Base-by-base conservation (phyloP, 768 basidiomycete genomes). In the Trametes gibbosa region DNA sequence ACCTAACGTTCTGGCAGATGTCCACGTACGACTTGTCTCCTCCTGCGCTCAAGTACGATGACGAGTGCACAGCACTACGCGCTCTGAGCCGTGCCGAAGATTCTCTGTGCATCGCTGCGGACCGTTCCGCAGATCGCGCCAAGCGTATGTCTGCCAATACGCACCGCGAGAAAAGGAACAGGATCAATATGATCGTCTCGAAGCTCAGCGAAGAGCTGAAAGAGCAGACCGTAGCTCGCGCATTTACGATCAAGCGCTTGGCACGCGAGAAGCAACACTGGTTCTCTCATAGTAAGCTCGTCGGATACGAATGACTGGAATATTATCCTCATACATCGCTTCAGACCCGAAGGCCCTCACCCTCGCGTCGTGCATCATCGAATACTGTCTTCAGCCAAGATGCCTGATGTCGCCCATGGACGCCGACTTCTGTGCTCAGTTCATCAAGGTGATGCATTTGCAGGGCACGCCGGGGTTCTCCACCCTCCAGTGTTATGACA, bases 1-100 rank as follows among this genome's bases (percentile, higher is more conserved):
- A 95, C 68, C 74, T 92, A 46, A 94, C 95, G 2, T 99, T 98
- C 75, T 99, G 97, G 97, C 95, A 98, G 71, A 74, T 98, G 51
- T 89, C 92, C 0, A 89, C 90, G 34, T 92, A 94, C 67, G 97
- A 99, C 72, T 79, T 98, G 34, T 75, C 84, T 0, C 89, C 91
- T 13, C 94, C 95, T 0, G 77, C 80, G 17, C 68, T 83, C 6
- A 84, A 83, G 59, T 99, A 98, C 61, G 86, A 91, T 45, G 87
- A 90, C 67, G 90, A 94, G 67, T 82, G 84, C 29, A 78, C 81
- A 24, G 76, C 78, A 16, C 71, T 92, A 29, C 79, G 83, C 37
- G 73, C 79, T 4, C 74, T 89, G 27, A 88, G 85, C 66, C 83
- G 82, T 2, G 81, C 87, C 66, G 89, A 90, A 69, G 89, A 90